A percentile compares a stretch with the other conserved stretches of the same genome.
phyloP scores from a whole-genome alignment of 2,329 filamentous ascomycete genomes.

The Fusarium verrucosum region DNA sequence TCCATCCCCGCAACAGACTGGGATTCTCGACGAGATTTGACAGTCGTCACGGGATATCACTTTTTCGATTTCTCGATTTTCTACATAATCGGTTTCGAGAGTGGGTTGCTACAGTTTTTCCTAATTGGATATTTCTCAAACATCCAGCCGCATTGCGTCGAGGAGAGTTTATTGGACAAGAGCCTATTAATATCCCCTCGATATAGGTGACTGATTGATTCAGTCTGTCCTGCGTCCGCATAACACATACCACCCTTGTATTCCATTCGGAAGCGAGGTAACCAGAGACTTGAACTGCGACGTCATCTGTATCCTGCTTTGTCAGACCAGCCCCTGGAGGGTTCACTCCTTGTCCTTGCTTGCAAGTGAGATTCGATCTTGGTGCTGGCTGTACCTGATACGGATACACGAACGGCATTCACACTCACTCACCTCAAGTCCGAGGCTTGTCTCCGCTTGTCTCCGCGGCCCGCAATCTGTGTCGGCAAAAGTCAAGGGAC shows the following conservation, averaged over 20 bases:
- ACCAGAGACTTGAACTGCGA: conserved; percentile 23
- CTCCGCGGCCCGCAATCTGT: conserved; percentile 23
- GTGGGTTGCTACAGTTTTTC: conserved; percentile 17
- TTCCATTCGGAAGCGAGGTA: conserved; percentile 16
- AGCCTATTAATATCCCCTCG: conserved; percentile 26
- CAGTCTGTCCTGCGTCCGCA: too few relatives aligned
- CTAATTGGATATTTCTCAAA: conserved; percentile 23
- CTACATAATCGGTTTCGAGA: conserved; percentile 9
- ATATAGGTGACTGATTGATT: conserved; percentile 19
- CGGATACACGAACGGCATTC: conserved; percentile 35
- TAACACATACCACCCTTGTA: conserved; percentile 8
- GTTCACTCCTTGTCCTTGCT: conserved; percentile 14
- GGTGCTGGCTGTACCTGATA: conserved; percentile 11
- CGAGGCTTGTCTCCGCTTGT: conserved; percentile 41
- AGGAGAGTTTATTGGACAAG: conserved; percentile 12
- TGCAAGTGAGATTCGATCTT: conserved; percentile 23
- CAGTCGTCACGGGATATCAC: conserved; percentile 33
- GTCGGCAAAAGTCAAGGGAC: conserved; percentile 22
- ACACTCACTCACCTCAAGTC: conserved; percentile 23
- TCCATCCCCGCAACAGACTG: conserved; percentile 32
- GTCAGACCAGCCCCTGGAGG: conserved; percentile 35
- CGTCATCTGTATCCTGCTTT: conserved; percentile 33
- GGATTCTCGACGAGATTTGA: conserved; percentile 27
- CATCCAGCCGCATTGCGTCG: conserved; percentile 17
- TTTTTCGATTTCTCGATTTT: conserved; percentile 36